phyloP scores from a whole-genome alignment of 305 asterid species.

The Lippia alba region DNA sequence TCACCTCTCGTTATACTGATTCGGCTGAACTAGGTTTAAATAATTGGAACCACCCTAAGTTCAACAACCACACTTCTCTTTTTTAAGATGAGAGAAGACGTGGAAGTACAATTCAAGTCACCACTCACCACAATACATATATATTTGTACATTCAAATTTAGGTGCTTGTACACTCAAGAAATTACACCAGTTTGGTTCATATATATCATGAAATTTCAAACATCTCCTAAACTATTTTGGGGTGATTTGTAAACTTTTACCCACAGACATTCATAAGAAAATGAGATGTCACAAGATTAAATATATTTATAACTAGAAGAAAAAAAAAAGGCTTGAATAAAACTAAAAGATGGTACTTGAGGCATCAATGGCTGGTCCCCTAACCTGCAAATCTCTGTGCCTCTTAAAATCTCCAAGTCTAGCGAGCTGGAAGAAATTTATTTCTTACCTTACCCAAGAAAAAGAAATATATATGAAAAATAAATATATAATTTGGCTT shows the following conservation, averaged over 20 bases:
- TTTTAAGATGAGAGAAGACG: neutral
- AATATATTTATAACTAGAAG: neutral
- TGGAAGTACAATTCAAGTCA: too few species aligned
- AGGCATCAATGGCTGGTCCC: constrained; percentile 52
- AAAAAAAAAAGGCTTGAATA: neutral
- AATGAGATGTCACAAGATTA: constrained; percentile 8
- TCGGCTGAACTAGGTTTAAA: too few species aligned
- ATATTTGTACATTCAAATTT: too few species aligned
- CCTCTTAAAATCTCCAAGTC: constrained; percentile 34
- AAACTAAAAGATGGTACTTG: constrained; percentile 40
- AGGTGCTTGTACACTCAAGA: too few species aligned
- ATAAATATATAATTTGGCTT: constrained; percentile 34
- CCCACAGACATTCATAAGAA: neutral
- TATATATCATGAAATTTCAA: too few species aligned
- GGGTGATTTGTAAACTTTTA: too few species aligned
- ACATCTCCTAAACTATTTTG: too few species aligned
- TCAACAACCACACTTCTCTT: constrained; percentile 17
- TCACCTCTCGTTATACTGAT: too few species aligned
- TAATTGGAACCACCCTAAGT: neutral
- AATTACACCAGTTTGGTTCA: too few species aligned
- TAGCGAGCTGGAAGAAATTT: constrained; percentile 41
- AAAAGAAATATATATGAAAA: neutral
- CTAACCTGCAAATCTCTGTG: constrained; percentile 52
- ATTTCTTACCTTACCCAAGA: constrained; percentile 23
- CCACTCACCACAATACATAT: too few species aligned